Base-by-base conservation (phyloP, 805 yeast genomes). In the Metschnikowia santaceciliae region DNA sequence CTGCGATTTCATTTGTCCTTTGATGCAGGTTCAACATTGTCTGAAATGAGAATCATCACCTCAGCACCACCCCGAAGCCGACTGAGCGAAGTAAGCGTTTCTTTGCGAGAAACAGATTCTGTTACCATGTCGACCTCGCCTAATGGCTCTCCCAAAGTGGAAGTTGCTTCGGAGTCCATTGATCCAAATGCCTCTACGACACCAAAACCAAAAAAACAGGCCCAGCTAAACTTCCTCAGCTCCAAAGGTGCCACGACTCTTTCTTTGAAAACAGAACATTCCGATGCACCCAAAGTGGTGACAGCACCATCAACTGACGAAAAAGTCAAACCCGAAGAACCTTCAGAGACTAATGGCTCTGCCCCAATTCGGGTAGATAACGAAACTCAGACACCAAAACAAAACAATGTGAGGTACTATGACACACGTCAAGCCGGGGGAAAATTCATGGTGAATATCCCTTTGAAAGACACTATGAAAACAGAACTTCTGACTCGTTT, bases 201-300 rank as follows among this genome's bases (percentile, higher is more conserved):
- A 19, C 14, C 46, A 14, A 42, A 33, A 32, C 37, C 38, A 33
- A 42, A 64, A 46, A 62, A 62, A 41, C 63, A 58, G 49, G 49
- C 59, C 17, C 42, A 44, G 35, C 48, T 57, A 17, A 51, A 53
- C 15, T 53, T 55, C 34, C 39, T 47, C n/a, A 42, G 42, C 10
- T 32, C 32, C 4, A 40, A 49, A 33, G 49, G 55, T 7, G 20
- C 34, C 34, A 46, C 48, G 15, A 44, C 47, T n/a, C 32, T 44
- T 23, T 34, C 47, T 13, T 34, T 39, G 19, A 26, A 39, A 15
- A 20, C 37, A 11, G 37, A 42, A 20, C 19, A 22, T 5, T 11
- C 42, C 22, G 32, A n/a, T 20, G n/a, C 32, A 8, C 13, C 14
- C 17, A 8, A 39, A n/a, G 19, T 6, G 32, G 32, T 39, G 26